Base-by-base conservation (phyloP, 345 rosid genomes). In the Pelargonium nanum region DNA sequence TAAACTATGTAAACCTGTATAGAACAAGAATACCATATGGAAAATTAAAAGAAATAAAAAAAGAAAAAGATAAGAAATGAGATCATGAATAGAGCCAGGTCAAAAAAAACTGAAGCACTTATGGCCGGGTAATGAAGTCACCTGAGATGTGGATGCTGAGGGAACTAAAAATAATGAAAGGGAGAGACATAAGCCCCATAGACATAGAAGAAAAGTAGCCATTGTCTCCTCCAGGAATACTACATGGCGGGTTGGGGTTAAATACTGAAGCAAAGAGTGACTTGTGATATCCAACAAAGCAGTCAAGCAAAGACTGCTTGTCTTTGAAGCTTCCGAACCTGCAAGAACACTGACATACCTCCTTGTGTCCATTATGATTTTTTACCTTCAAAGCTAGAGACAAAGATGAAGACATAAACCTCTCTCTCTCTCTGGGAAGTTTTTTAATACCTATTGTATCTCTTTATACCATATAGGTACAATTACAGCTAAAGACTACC, bases 1-100 rank as follows among this genome's bases (percentile, higher is more conserved):
- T 88, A 85, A 15, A 85, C 84, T 57, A 88, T 73, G 74, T 88
- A 81, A 64, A 88, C 87, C 88, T 83, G 72, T 71, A 77, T 50
- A 22, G 8, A 28, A 61, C 1, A 65, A 55, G 23, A 52, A 53
- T 2, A 1, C 19, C 23, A 24, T 34, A 60, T 6, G 32, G 17
- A 67, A 21, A n/a, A n/a, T 4, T 48, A 45, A 40, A 19, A 21
- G 24, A 23, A 21, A 32, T 23, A 59, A 53, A 21, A 26, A 67
- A 32, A 73, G 25, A 26, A 58, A 15, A 19, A 20, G 51, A 10
- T 23, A 55, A n/a, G 56, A 62, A 26, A n/a, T 7, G 62, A 23
- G 57, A 53, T 59, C 19, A 59, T 65, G 12, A 57, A 21, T 60
- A 26, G 52, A 32, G 19, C 16, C 19, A 45, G 32, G 69, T 62